A percentile compares a stretch with the other conserved stretches of the same genome.
Conservation (phyloP, 2,329 filamentous ascomycete genomes). For the Scedosporium apiospermum region DNA sequence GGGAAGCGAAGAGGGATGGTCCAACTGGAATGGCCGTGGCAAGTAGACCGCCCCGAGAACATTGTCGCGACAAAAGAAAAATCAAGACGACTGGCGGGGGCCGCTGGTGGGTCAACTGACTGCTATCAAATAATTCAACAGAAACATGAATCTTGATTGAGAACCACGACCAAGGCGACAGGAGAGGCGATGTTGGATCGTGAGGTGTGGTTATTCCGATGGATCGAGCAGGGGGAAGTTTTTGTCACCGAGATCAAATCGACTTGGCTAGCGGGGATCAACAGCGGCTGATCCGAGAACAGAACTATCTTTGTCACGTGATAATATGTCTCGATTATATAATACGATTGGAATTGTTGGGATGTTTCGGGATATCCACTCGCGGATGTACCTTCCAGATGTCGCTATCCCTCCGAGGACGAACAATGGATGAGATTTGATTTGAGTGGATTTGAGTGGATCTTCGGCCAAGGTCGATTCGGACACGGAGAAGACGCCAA, state of each 20-base stretch:
- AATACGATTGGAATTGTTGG: not conserved
- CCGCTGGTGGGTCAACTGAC: too few species aligned
- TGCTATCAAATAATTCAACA: too few species aligned
- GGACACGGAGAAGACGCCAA: not conserved
- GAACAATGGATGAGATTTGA: not conserved
- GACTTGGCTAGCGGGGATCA: not conserved
- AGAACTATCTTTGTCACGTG: not conserved
- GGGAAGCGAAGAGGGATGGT: too few species aligned
- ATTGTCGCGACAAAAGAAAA: too few species aligned
- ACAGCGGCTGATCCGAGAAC: not conserved
- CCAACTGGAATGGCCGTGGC: too few species aligned
- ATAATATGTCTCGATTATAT: not conserved
- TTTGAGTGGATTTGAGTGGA: not conserved
- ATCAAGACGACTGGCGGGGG: too few species aligned
- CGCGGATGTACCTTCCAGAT: not conserved
- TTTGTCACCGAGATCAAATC: not conserved
- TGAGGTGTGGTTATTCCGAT: not conserved
- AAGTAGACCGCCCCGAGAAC: too few species aligned
- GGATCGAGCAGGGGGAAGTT: not conserved
- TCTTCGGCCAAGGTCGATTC: not conserved
- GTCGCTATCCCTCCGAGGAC: not conserved
- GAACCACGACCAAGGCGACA: too few species aligned
- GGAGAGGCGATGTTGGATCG: not conserved
- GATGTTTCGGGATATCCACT: not conserved
- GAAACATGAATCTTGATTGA: too few species aligned